A percentile compares a stretch with the other conserved stretches of the same genome.
Evolutionary conservation across 2,329 filamentous ascomycete genomes (phyloP).

Genomic region (Saccharata proteae): DNA sequence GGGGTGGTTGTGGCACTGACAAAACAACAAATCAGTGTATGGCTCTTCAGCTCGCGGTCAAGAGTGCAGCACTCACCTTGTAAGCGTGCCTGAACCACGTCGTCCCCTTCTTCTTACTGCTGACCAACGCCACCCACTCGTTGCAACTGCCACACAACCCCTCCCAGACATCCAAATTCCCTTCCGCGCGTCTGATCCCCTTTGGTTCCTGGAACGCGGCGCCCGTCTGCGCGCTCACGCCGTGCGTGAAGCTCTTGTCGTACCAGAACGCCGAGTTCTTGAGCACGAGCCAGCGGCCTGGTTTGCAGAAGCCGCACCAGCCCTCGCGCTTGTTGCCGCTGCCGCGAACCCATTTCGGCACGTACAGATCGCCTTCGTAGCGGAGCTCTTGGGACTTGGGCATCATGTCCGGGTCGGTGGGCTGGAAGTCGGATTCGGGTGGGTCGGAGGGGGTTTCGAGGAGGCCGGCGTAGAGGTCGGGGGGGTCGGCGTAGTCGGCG

Average conservation of each 20-base stretch:
- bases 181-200: constrained; percentile 63
- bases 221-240: constrained; percentile 71
- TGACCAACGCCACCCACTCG: constrained; percentile 70
- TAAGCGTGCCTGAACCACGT: constrained; percentile 86
- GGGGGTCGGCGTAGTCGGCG: constrained; percentile 60
- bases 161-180: constrained; percentile 72
- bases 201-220: constrained; percentile 66
- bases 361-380: constrained; percentile 73
- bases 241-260: constrained; percentile 82
- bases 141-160: constrained; percentile 67
- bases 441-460: constrained; percentile 62
- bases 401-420: constrained; percentile 59
- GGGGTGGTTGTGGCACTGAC: constrained; percentile 29
- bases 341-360: constrained; percentile 70
- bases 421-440: constrained; percentile 71
- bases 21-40: constrained; percentile 1
- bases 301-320: constrained; percentile 83
- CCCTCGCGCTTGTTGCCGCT: constrained; percentile 80
- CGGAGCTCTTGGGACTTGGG: constrained; percentile 65
- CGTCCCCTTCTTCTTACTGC: constrained; percentile 84
- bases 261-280: constrained; percentile 93
- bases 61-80: constrained; percentile 47
- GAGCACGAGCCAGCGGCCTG: constrained; percentile 71
- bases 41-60: background rate
- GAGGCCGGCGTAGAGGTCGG: constrained; percentile 64